A percentile compares a stretch with the other conserved stretches of the same genome.
phyloP scores from a whole-genome alignment of 495 filamentous ascomycete genomes.

The Polyplosphaeria fusca region DNA sequence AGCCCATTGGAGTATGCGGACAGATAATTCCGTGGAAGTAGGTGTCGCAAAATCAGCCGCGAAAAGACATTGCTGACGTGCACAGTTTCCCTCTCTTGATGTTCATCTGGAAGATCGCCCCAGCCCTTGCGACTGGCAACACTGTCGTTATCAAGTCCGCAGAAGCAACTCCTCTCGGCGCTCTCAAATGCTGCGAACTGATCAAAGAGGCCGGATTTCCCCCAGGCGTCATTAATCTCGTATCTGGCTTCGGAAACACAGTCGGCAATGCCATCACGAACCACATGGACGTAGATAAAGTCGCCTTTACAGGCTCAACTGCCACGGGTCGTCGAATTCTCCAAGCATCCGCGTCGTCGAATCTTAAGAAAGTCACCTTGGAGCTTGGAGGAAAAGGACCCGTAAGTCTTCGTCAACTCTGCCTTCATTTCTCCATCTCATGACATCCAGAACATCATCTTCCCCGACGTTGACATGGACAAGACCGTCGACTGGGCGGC shows the following conservation, averaged over 20 bases:
- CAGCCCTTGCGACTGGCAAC: constrained; percentile 17
- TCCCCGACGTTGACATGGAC: constrained; percentile 4
- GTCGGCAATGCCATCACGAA: neutral
- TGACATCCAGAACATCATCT: constrained; percentile 1
- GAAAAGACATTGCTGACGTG: neutral
- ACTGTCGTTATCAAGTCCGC: constrained; percentile 20
- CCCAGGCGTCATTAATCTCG: constrained; percentile 20
- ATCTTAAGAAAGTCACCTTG: constrained; percentile 37
- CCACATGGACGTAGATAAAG: constrained; percentile 37
- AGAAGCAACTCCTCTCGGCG: constrained; percentile 9
- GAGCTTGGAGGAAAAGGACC: constrained; percentile 38
- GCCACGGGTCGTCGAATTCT: constrained; percentile 29
- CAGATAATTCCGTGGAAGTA: constrained; percentile 22
- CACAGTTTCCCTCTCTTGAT: constrained; percentile 1
- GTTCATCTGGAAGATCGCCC: constrained; percentile 9
- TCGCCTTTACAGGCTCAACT: constrained; percentile 38
- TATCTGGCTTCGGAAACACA: constrained; percentile 3
- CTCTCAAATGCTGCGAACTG: neutral
- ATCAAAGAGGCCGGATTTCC: constrained; percentile 24
- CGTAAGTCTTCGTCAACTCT: neutral
- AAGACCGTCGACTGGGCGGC: constrained; percentile 1
- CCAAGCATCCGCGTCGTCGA: constrained; percentile 32
- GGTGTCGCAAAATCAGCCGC: neutral
- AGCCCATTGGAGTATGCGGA: constrained; percentile 15
- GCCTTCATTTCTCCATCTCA: neutral